phyloP scores from a whole-genome alignment of 768 basidiomycete species.

The Russula virescens region DNA sequence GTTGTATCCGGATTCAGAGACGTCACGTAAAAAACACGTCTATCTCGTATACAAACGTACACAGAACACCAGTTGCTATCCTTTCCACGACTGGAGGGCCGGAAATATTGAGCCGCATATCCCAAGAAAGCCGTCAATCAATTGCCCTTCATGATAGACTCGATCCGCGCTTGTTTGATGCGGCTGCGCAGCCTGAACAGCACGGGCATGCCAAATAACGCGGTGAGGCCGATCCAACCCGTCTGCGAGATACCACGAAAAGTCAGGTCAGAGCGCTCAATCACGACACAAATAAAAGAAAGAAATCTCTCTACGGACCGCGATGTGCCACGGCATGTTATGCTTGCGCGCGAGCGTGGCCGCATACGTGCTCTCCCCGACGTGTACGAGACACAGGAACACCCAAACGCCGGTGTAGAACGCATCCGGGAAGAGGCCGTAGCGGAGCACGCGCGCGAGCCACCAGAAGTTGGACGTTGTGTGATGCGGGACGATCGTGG shows the following conservation, averaged over 20 bases:
- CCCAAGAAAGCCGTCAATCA: constrained; percentile 23
- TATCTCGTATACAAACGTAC: too few relatives aligned
- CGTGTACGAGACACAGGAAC: constrained; percentile 35
- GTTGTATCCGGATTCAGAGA: too few relatives aligned
- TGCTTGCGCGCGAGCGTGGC: constrained; percentile 45
- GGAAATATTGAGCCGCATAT: not conserved
- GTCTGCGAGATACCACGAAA: constrained; percentile 41
- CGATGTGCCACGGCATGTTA: constrained; percentile 40
- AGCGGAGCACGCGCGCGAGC: constrained; percentile 33
- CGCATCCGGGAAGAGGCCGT: constrained; percentile 30
- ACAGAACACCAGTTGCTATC: too few relatives aligned
- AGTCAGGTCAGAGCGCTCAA: constrained; percentile 30
- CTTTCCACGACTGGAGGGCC: too few relatives aligned
- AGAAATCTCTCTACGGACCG: constrained; percentile 32
- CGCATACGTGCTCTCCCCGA: constrained; percentile 45
- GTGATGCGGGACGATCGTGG: constrained; percentile 29
- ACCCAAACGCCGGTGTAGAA: constrained; percentile 33
- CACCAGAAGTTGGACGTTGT: constrained; percentile 21
- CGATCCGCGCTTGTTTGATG: constrained; percentile 64
- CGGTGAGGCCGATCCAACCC: constrained; percentile 46
- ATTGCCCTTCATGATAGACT: constrained; percentile 74
- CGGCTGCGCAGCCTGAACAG: constrained; percentile 39
- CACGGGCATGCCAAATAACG: constrained; percentile 50
- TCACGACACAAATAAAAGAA: not conserved
- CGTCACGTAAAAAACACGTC: too few relatives aligned